Base-by-base conservation (phyloP, 495 filamentous ascomycete species). In the Penicillium atrosanguineum region DNA sequence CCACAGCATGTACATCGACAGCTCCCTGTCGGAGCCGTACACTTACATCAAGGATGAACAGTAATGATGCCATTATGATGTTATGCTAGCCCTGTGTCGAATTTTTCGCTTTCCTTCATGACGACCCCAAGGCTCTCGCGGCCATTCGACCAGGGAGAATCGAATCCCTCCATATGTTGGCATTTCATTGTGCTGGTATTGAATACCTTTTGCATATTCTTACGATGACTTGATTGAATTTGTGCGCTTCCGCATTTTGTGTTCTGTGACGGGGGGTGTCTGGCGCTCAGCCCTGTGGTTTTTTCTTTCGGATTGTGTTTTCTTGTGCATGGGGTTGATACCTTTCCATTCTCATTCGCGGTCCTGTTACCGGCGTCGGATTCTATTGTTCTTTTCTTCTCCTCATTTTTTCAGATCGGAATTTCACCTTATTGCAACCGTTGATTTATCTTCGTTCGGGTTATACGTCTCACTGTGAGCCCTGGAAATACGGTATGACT, bases 121-220 rank as follows among this genome's bases (percentile, higher is more conserved):
- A 67, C 52, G 56, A 64, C 56, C 53, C 61, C 59, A 62, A 57
- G 64, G 63, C 60, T 44, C 39, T 48, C 49, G 61, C 44, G 54
- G 57, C 56, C 50, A 37, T 53, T 42, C 55, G 59, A 59, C 59
- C 59, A 63, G 60, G 62, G 54, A 51, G 61, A 62, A 56, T 69
- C 57, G 56, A 61, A 61, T 65, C 64, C 65, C 69, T 72, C 53
- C 60, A 73, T 72, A 65, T 73, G 57, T 69, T 72, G 70, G 72
- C 69, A 73, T 75, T 69, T 75, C 66, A 69, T 69, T 71, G 69
- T 73, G 62, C 67, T 72, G 69, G 68, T 73, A 68, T 66, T 61
- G 49, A 65, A 57, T 65, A 70, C 64, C 62, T 69, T 73, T 58
- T 72, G 71, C 71, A 74, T 73, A 74, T 73, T 70, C 67, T 75